Base-by-base conservation (phyloP, 2,329 filamentous ascomycete genomes). In the Talaromyces sp. region DNA sequence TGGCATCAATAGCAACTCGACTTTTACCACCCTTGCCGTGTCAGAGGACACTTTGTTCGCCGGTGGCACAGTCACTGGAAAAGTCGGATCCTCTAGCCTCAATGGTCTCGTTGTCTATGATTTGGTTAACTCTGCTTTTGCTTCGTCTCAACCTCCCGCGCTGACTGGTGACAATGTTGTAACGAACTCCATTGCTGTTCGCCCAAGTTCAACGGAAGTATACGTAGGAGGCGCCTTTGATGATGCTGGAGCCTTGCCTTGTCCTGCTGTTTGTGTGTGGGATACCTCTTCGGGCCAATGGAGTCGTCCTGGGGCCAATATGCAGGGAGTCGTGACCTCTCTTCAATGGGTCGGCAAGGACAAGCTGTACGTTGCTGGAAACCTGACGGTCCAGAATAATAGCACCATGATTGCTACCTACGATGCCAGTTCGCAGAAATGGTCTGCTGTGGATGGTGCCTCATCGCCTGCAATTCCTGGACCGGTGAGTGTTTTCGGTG, bases 201-300 rank as follows among this genome's bases (percentile, higher is more conserved):
- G 88, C 60, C 90, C 91, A 0, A 84, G 84, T 59, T 87, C 86
- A 19, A 81, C 83, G 1, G 86, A 95, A 57, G 82, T 99, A 13
- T 99, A 90, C 70, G 89, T 99, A 33, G 93, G 89, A 42, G 95
- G 95, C 33, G 86, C 84, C 10, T 99, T 98, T 71, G 81, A 85
- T n/a, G 85, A 84, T 33, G 95, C 92, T 19, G 95, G 95, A 30
- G 88, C 89, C 4, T 83, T 98, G 32, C 87, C 85, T 49, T 99
- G 95, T 72, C 87, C 89, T 3, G 88, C 86, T 54, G 84, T 99
- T 27, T 99, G 95, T 76, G 80, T 89, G 62, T 96, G 90, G 77
- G 87, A 89, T 71, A 85, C 87, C 2, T 79, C 84, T 8, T 82
- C 82, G 4, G 84, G 82, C 15, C 88, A 93, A 69, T 99, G 93